phyloP scores from a whole-genome alignment of 352 stramenopile species.

The Phytophthora fragariaefolia region DNA sequence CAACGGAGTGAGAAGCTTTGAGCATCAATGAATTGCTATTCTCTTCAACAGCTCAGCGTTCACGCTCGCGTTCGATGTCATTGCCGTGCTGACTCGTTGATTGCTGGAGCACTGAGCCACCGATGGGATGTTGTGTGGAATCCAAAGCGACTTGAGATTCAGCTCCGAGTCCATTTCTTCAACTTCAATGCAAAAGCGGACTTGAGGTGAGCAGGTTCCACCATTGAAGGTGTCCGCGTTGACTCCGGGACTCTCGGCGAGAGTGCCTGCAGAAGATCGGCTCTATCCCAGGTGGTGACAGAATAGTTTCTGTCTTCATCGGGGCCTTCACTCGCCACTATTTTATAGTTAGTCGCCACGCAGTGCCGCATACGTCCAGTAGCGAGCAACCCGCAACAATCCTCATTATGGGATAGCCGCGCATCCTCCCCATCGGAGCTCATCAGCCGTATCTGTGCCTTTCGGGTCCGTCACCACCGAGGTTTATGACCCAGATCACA shows the following conservation, averaged over 20 bases:
- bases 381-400: slow-evolving; percentile 26
- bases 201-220: not conserved
- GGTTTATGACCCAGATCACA: slow-evolving; percentile 1
- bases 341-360: not conserved
- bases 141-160: not conserved
- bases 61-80: too few relatives aligned
- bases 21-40: not conserved
- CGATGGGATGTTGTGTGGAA: not conserved
- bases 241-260: not conserved
- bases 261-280: not conserved
- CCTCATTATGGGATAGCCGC: slow-evolving; percentile 23
- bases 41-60: not conserved
- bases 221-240: not conserved
- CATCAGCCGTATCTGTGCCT: slow-evolving; percentile 6
- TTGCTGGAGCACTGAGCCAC: too few relatives aligned
- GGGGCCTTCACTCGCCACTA: too few relatives aligned
- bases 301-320: slow-evolving; percentile 21
- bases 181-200: not conserved
- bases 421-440: slow-evolving; percentile 16
- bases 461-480: not conserved
- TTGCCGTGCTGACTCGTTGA: too few relatives aligned
- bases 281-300: slow-evolving; percentile 22
- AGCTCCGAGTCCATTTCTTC: not conserved
- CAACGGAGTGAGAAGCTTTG: not conserved
- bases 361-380: slow-evolving; percentile 15